Evolutionary conservation across 2,329 filamentous ascomycete genomes (phyloP), one percentile per base, ranked within the genome.

Genomic region (Phialemonium atrogriseum): DNA sequence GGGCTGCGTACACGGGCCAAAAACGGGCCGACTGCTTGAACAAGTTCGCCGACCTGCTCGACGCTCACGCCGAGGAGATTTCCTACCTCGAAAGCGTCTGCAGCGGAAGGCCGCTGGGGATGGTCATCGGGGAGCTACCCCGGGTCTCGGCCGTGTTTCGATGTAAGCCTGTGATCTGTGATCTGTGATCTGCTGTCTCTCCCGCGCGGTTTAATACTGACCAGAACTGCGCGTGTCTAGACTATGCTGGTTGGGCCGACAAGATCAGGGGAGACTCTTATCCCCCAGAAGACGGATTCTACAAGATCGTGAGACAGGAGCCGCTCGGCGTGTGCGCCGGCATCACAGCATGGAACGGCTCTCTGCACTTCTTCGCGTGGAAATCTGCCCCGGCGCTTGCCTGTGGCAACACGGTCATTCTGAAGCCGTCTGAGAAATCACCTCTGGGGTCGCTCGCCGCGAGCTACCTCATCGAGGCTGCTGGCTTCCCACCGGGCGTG

Each of bases 281-380:
- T n/a, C n/a, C n/a, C n/a, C n/a, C n/a, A n/a, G n/a, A n/a, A n/a
- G n/a, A n/a, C n/a, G n/a, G n/a, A n/a, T n/a, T n/a, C n/a, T n/a
- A n/a, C n/a, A n/a, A n/a, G n/a, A n/a, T n/a, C n/a, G n/a, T n/a
- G n/a, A n/a, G n/a, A n/a, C n/a, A n/a, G n/a, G n/a, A n/a, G n/a
- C n/a, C n/a, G 68, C 66, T 83, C 42, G 82, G 82, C 57, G 81
- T 87, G 37, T 87, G 84, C 58, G 85, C 80, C 51, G 84, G 91
- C 58, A 88, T 89, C 52, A 89, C 91, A 49, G 84, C 84, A 40
- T 88, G 84, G 84, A 89, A 88, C 68, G 88, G 86, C 64, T 84
- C 84, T 6, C 64, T 89, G 25, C 73, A 83, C 52, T 87, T 88
- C 82, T 70, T 71, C 54, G 70, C 73, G 32, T 91, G 85, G 85